Percentiles rank a stretch among this genome's conserved stretches.
These are phyloP conservation scores for Solanum chiquidenum DNA, from an alignment of 257 asterid genomes.

Conservation along the genomic window DNA sequence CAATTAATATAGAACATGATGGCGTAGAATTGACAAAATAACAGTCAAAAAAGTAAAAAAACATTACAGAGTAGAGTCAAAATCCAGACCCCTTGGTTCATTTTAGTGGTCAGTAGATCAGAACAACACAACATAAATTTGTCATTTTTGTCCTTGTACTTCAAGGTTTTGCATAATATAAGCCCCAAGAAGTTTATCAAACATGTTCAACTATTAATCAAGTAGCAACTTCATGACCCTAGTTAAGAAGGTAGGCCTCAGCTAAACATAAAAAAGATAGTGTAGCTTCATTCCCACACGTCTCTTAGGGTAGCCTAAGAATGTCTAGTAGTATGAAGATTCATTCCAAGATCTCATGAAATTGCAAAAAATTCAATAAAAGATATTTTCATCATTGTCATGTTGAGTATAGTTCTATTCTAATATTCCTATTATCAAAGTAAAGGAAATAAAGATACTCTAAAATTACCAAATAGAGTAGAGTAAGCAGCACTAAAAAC, in stretches of 20 bases:
- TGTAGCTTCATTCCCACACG: background rate
- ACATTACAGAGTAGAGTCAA: background rate
- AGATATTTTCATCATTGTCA: conserved; percentile 9
- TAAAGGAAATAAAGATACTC: conserved; percentile 5
- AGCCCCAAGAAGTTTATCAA: background rate
- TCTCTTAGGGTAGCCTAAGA: background rate
- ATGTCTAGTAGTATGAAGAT: background rate
- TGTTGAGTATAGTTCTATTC: conserved; percentile 17
- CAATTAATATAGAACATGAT: background rate
- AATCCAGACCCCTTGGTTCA: background rate
- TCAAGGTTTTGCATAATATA: background rate
- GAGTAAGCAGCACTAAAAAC: background rate
- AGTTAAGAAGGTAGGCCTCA: background rate
- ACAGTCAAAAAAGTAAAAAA: background rate
- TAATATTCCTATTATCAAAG: conserved; percentile 27
- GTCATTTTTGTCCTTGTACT: background rate
- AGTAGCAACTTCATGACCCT: background rate
- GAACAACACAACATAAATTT: background rate
- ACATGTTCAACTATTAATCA: background rate
- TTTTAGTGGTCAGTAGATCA: background rate
- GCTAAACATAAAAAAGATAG: background rate
- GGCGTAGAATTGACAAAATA: background rate
- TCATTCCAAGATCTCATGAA: background rate
- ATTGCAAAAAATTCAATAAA: background rate
- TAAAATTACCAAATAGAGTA: background rate